Evolutionary conservation across 345 rosid genomes (phyloP).

Genomic region (Euphorbia tirucalli): DNA sequence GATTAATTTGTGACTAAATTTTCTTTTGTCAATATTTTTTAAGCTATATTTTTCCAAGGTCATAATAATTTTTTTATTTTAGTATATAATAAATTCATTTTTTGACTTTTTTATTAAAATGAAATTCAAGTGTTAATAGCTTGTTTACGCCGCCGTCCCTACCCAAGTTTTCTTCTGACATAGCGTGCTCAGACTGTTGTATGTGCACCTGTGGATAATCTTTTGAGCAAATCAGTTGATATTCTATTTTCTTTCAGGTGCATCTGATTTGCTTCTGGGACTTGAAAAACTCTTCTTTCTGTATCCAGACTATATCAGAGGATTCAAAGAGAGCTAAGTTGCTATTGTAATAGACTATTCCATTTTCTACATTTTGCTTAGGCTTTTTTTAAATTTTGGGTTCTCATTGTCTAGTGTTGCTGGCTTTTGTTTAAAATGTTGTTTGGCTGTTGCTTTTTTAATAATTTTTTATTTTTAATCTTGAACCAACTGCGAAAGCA

Average conservation of each 20-base stretch:
- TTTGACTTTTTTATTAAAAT: not conserved
- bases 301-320: not conserved
- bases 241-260: not conserved
- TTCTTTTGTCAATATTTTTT: not conserved
- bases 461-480: not conserved
- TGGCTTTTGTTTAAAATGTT: not conserved
- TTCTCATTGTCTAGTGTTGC: slow-evolving; percentile 1
- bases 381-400: not conserved
- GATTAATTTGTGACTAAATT: slow-evolving; percentile 3
- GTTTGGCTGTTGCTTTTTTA: not conserved
- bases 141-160: not conserved
- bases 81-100: not conserved
- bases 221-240: not conserved
- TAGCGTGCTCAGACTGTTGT: not conserved
- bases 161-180: not conserved
- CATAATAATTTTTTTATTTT: not conserved
- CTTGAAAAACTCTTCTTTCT: not conserved
- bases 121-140: not conserved
- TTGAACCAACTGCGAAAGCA: not conserved
- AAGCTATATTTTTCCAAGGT: not conserved
- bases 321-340: not conserved
- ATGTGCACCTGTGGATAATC: not conserved
- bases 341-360: not conserved
- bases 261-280: not conserved
- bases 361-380: not conserved